phyloP scores from a whole-genome alignment of 2,329 filamentous ascomycete genomes.

The Cladosporium sp. region DNA sequence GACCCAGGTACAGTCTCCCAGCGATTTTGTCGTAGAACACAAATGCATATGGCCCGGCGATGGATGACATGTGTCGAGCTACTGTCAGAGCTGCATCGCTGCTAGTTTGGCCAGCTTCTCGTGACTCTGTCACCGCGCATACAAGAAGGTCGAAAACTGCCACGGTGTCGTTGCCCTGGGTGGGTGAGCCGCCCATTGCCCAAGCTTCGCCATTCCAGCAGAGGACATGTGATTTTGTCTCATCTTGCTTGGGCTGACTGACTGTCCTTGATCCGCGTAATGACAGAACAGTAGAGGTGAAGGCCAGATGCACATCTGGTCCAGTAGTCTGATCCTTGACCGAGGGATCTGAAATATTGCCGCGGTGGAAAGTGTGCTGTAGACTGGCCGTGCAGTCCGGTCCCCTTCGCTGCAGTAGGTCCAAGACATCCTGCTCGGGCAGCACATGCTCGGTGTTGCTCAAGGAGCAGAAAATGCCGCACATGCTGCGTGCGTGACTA shows the following conservation, averaged over 20 bases:
- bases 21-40: slow-evolving; percentile 68
- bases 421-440: slow-evolving; percentile 19
- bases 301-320: slow-evolving; percentile 48
- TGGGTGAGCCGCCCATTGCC: slow-evolving; percentile 57
- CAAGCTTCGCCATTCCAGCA: slow-evolving; percentile 99
- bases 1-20: slow-evolving; percentile 69
- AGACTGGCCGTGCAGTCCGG: slow-evolving; percentile 23
- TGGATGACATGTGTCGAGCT: slow-evolving; percentile 13
- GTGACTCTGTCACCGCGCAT: background rate
- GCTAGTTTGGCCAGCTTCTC: too few relatives aligned
- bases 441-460: slow-evolving; percentile 20
- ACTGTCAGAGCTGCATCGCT: background rate
- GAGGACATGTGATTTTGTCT: slow-evolving; percentile 58
- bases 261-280: slow-evolving; percentile 72
- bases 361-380: background rate
- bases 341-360: slow-evolving; percentile 8
- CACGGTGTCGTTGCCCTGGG: slow-evolving; percentile 77
- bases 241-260: slow-evolving; percentile 66
- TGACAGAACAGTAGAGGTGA: slow-evolving; percentile 83
- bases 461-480: slow-evolving; percentile 33
- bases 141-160: slow-evolving; percentile 59
- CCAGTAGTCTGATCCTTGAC: background rate
- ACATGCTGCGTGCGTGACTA: slow-evolving; percentile 23
- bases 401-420: slow-evolving; percentile 27
- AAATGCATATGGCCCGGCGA: slow-evolving; percentile 78